Base-by-base conservation (phyloP, 2,329 filamentous ascomycete genomes). In the Alternaria gansuensis region DNA sequence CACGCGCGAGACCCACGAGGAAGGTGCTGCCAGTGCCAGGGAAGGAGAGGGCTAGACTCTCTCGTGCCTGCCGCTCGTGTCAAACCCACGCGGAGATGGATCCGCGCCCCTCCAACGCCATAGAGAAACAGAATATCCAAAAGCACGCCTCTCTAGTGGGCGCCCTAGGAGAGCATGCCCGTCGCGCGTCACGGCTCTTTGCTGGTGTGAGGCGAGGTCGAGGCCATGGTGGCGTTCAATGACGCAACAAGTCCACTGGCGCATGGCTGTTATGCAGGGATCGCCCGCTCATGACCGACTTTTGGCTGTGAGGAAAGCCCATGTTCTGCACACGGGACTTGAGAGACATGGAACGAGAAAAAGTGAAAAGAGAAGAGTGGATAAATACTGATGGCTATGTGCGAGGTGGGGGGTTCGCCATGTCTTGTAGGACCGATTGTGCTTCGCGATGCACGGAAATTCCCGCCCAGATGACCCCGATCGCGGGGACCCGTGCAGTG, bases 1-100 rank as follows among this genome's bases (percentile, higher is more conserved):
- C 62, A 63, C 57, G 62, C 59, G 62, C 50, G 34, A 50, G 33
- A 39, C 34, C 39, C 61, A 63, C 59, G 57, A 59, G 62, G 44
- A 31, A 50, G 21, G 51, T 46, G 57, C 59, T 54, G 48, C 46
- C 36, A 21, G 36, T 39, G 28, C 43, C 29, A 46, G 43, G 44
- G 21, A 48, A 9, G 21, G 3, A 17, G 11, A 57, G 55, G 43
- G 39, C 52, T 57, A 48, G 39, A 51, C 37, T 24, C 44, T 51
- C 23, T 28, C 28, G 36, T 23, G 46, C 44, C 31, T 48, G 44
- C 6, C 31, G 45, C 57, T 52, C 53, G 57, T 60, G 54, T 36
- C 11, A 44, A 54, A 56, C 43, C 51, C 60, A 63, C 54, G 60
- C 54, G 60, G 50, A 44, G 37, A 23, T 33, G 23, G 9, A 33